Conservation (phyloP, 177 flowering plant species). For the Vitis hybrid region DNA sequence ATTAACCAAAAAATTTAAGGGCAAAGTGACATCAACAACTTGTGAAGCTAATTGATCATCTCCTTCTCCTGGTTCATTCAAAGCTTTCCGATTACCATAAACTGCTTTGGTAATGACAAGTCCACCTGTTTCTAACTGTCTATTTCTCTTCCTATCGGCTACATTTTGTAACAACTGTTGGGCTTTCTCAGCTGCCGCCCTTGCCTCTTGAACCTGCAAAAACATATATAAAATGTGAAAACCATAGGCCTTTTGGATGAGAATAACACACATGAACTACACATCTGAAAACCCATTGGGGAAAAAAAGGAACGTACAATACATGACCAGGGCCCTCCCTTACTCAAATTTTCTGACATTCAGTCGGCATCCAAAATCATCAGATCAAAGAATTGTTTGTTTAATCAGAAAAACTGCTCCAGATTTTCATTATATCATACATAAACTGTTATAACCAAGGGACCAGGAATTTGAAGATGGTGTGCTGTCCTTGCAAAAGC, state of each 20-base stretch:
- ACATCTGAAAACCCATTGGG: neutral
- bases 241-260: neutral
- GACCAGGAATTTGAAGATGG: no score
- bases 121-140: conserved; percentile 70
- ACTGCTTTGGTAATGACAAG: conserved; percentile 68
- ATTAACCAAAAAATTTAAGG: conserved; percentile 80
- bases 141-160: conserved; percentile 73
- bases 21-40: conserved; percentile 83
- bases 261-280: neutral
- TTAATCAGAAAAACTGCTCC: neutral
- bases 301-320: neutral
- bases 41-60: conserved; percentile 47
- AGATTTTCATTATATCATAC: no score
- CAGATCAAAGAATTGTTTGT: neutral
- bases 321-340: neutral
- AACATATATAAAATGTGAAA: conserved; percentile 1
- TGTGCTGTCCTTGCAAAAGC: no score
- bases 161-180: conserved; percentile 78
- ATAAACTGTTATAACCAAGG: no score
- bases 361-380: conserved; percentile 2
- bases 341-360: neutral
- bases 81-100: conserved; percentile 66
- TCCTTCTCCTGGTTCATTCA: conserved; percentile 35
- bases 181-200: conserved; percentile 78
- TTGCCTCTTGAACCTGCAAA: conserved; percentile 73